These are phyloP conservation scores for Anisodus tanguticus DNA, from an alignment of 257 asterid species.

Conservation along the genomic window DNA sequence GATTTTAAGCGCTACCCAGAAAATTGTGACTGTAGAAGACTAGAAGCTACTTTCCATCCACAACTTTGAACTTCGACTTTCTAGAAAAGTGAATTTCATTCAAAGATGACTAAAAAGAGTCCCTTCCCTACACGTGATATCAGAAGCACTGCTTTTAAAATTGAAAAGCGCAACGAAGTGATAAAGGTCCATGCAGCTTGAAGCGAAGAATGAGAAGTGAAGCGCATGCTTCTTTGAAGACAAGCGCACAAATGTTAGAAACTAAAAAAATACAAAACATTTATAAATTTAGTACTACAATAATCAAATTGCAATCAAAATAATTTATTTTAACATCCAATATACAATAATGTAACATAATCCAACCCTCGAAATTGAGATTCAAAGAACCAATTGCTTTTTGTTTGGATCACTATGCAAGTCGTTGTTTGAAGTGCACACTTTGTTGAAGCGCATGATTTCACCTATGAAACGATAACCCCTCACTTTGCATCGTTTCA, in stretches of 20 bases:
- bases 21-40: neutral
- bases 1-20: conserved; percentile 8
- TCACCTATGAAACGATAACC: neutral
- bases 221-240: neutral
- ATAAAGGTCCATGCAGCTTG: neutral
- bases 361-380: conserved; percentile 10
- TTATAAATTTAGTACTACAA: neutral
- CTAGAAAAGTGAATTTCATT: conserved; percentile 26
- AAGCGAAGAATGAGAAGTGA: neutral
- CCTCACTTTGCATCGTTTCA: too few species aligned
- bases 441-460: neutral
- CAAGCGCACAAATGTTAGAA: neutral
- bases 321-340: neutral
- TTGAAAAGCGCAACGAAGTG: neutral
- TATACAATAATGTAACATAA: neutral
- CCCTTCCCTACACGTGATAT: neutral
- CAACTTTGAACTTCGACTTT: conserved; percentile 3
- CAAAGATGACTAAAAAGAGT: conserved; percentile 17
- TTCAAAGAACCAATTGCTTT: conserved; percentile 12
- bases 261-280: neutral
- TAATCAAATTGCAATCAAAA: too few species aligned
- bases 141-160: conserved; percentile 24
- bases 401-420: neutral
- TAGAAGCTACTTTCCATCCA: conserved; percentile 22
- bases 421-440: conserved; percentile 2